Evolutionary conservation across 768 basidiomycete genomes (phyloP).

Genomic region (Saitozyma podzolica): DNA sequence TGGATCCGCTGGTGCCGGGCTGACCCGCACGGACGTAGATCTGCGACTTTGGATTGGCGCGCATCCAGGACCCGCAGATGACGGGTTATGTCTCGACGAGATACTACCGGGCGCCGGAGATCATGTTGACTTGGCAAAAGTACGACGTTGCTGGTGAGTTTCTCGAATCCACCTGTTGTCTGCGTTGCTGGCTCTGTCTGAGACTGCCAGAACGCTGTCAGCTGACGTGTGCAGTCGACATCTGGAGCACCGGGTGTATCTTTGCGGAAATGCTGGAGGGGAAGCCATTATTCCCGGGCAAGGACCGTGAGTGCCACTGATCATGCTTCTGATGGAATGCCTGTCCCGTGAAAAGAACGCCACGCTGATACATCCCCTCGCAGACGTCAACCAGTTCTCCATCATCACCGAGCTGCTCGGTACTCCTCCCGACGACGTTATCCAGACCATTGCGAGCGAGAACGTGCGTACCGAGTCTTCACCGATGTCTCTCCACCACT

Average conservation of each 20-base stretch:
- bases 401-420: slow-evolving; percentile 98
- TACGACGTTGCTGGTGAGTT: slow-evolving; percentile 81
- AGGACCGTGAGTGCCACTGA: slow-evolving; percentile 77
- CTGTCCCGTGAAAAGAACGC: too few species aligned
- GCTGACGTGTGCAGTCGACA: slow-evolving; percentile 64
- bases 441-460: slow-evolving; percentile 95
- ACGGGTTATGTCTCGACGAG: slow-evolving; percentile 98
- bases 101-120: slow-evolving; percentile 98
- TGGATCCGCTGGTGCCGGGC: neutral
- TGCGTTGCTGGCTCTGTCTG: too few species aligned
- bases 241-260: slow-evolving; percentile 99
- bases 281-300: slow-evolving; percentile 97
- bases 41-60: slow-evolving; percentile 97
- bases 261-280: slow-evolving; percentile 99
- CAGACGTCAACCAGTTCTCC: slow-evolving; percentile 99
- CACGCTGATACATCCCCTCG: neutral
- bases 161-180: neutral
- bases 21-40: slow-evolving; percentile 60
- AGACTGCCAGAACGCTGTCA: too few species aligned
- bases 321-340: neutral
- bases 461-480: slow-evolving; percentile 63
- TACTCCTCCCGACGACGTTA: slow-evolving; percentile 99
- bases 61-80: slow-evolving; percentile 99
- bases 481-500: neutral
- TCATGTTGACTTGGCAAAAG: slow-evolving; percentile 99